Conservation (phyloP, 371 early-diverging fungal genomes). For the Haplosporangium sp. region DNA sequence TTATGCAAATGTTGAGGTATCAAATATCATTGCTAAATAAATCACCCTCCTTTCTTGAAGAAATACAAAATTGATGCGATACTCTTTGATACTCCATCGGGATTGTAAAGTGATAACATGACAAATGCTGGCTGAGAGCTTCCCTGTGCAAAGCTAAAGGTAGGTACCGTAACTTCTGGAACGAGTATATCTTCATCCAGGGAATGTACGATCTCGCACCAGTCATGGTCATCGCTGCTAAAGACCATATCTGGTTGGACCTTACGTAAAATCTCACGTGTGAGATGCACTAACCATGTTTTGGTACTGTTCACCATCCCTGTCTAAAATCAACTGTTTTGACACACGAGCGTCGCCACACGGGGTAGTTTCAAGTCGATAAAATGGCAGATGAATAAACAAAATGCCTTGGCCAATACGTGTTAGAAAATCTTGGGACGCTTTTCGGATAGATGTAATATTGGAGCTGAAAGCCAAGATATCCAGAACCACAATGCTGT, state of each 20-base stretch:
- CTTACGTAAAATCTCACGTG: conserved; percentile 65
- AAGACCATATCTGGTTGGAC: conserved; percentile 78
- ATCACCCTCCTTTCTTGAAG: neutral
- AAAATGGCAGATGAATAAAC: conserved; percentile 85
- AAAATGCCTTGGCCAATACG: conserved; percentile 63
- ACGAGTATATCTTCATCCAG: conserved; percentile 4
- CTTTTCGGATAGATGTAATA: conserved; percentile 56
- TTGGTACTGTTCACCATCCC: conserved; percentile 85
- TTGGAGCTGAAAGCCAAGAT: conserved; percentile 77
- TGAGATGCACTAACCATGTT: conserved; percentile 72
- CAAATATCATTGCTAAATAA: conserved; percentile 3
- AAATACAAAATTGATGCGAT: neutral
- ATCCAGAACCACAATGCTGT: conserved; percentile 79
- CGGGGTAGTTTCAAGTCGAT: conserved; percentile 64
- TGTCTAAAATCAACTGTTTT: conserved; percentile 59
- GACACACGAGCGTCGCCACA: conserved; percentile 81
- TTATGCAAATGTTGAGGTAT: conserved; percentile 16
- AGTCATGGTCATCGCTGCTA: conserved; percentile 95
- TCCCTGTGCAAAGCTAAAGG: conserved; percentile 70
- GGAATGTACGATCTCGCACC: conserved; percentile 73
- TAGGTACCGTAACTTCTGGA: conserved; percentile 63
- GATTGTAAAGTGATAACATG: conserved; percentile 45
- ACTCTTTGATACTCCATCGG: conserved; percentile 5
- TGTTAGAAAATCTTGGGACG: conserved; percentile 60
- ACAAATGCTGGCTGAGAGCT: conserved; percentile 59